Evolutionary conservation across 1,284 basidiomycete species (phyloP), one percentile per base, ranked within the genome.

Genomic region (Ceratobasidium sp.): DNA sequence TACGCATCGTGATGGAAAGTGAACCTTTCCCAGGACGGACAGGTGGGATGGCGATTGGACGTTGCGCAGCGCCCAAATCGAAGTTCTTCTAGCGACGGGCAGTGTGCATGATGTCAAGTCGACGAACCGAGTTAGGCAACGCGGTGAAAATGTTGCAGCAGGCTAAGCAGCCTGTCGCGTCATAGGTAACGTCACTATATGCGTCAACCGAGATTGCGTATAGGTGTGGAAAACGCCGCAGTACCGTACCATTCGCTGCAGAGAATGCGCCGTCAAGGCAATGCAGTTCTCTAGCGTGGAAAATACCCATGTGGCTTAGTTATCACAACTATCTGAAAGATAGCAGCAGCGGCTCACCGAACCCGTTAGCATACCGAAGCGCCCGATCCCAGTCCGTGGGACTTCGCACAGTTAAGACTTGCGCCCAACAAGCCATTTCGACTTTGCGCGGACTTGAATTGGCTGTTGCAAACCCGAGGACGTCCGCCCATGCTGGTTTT

Each of bases 1-100:
- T 73, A 73, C 16, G 59, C 62, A 49, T 73, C 61, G 37, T 73
- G 71, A 19, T 73, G 49, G 43, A 73, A 73, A 14, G 59, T 19
- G 41, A 73, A 73, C 13, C 34, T 34, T 14, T 14, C 19, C 71
- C 71, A 73, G 49, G 64, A 73, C 13, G 48, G 22, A 63, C 71
- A 73, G 22, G 71, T 56, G 49, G 71, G 61, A 11, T 37, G 37
- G 1, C 71, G 58, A 31, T 73, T 73, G 71, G 64, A 73, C 31
- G 56, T 43, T 2, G 71, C 64, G n/a, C 71, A 73, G 16, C 71
- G 53, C 9, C 66, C 66, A 31, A 69, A 39, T n/a, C 66, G 24
- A 37, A 69, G 22, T 8, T 69, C 51, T 22, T 69, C 53, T 6
- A 69, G 22, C 13, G 34, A 37, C 5, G 66, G 66, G 37, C 53